These are phyloP conservation scores for Sinapis alba DNA, from an alignment of 441 rosid species.

Conservation along the genomic window DNA sequence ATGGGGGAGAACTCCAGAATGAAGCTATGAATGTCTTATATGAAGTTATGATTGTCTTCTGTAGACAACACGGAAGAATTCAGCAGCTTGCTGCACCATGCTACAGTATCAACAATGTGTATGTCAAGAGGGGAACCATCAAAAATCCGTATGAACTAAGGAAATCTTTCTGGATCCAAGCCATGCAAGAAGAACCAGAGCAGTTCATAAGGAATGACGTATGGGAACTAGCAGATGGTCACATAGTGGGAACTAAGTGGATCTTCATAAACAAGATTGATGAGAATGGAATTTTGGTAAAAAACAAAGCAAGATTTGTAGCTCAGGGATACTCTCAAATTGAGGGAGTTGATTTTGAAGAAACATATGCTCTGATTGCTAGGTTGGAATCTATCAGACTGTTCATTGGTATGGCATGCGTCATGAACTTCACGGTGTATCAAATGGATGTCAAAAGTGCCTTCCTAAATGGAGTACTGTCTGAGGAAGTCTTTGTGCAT, in stretches of 20 bases:
- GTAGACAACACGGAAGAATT: no score
- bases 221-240: not conserved
- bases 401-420: not conserved
- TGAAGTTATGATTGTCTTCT: no score
- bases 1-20: no score
- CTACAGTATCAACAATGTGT: not conserved
- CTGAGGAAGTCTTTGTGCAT: no score
- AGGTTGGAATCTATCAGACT: not conserved
- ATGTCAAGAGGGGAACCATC: not conserved
- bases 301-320: not conserved
- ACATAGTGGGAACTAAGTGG: not conserved
- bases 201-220: not conserved
- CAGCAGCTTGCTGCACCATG: not conserved
- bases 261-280: not conserved
- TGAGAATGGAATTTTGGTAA: not conserved
- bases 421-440: not conserved
- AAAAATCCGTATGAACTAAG: not conserved
- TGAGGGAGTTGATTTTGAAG: not conserved
- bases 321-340: not conserved
- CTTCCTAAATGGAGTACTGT: no score
- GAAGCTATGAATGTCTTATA: no score
- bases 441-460: not conserved
- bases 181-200: not conserved
- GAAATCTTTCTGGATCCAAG: no score
- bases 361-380: not conserved